Evolutionary conservation across 2,329 filamentous ascomycete species (phyloP), one percentile per base, ranked within the genome.

Genomic region (Epichloe elymi): DNA sequence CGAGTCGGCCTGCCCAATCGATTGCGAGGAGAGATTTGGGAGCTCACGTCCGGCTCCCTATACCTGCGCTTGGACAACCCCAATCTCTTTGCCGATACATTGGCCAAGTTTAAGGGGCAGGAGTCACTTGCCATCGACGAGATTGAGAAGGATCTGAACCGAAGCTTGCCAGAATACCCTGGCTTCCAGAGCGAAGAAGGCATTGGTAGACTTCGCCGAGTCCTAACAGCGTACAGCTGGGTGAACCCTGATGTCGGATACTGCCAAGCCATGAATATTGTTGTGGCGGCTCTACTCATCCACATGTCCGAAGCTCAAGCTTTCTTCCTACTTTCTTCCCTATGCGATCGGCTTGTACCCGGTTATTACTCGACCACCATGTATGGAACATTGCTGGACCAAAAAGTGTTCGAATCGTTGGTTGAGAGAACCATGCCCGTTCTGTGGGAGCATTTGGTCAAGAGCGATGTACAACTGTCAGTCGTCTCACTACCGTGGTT

Each of bases 381-480:
- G 93, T 98, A 98, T 68, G 93, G 93, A 59, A 98, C 93, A 1
- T 75, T 98, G 5, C 78, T 98, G 39, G 93, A 98, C 63, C 93
- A 98, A 62, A 88, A 93, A 59, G 93, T 98, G 14, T 98, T 98
- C 61, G 93, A 98, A 69, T 94, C 87, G 2, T 75, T 98, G 4
- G 93, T 98, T n/a, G 93, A 98, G 67, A 93, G 88, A 70, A 98
- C 93, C 1, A 97, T 98, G 90, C 93, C 93, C 1, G 85, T 98
- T 53, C 78, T 98, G 15, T 98, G 93, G 90, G 91, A 97, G 20
- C 93, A 98, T 62, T 80, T 98, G n/a, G 86, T 90, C 57, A 95
- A 93, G 70, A 93, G 86, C 53, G 93, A 98, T 62, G 89, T 98
- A 20, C 94, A 98, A 67, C 79, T 98, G 19, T 97, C 93, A 0